Percentiles rank a stretch among this genome's conserved stretches.
Evolutionary conservation across 2,329 filamentous ascomycete genomes (phyloP).

Genomic region (Xylaria sp.): DNA sequence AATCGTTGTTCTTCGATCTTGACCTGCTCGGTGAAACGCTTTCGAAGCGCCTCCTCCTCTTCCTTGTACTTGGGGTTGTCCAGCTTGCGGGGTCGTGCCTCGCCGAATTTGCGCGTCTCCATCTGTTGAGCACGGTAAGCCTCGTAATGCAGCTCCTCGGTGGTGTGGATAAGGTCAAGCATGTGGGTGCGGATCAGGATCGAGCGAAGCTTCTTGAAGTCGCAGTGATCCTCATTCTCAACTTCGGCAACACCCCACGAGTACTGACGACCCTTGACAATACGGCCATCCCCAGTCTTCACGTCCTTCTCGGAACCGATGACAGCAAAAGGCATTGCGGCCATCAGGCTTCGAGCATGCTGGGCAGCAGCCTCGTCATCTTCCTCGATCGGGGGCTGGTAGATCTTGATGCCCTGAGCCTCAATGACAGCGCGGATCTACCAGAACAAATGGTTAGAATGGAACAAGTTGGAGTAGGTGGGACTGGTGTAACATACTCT

Average conservation of each 20-base stretch:
- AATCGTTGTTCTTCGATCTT: conserved; percentile 99
- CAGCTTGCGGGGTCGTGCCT: conserved; percentile 95
- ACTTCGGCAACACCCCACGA: conserved; percentile 99
- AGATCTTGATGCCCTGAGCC: conserved; percentile 99
- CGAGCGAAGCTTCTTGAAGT: conserved; percentile 99
- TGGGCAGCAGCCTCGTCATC: conserved; percentile 96
- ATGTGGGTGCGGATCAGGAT: conserved; percentile 99
- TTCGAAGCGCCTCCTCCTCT: conserved; percentile 96
- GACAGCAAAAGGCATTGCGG: conserved; percentile 97
- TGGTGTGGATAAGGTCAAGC: conserved; percentile 99
- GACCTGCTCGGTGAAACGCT: conserved; percentile 99
- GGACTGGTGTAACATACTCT: conserved; percentile 69
- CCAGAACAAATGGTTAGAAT: conserved; percentile 26
- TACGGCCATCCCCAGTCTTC: conserved; percentile 93
- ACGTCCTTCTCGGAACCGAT: conserved; percentile 99
- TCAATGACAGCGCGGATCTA: conserved; percentile 96
- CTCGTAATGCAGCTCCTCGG: conserved; percentile 99
- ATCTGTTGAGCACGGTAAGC: conserved; percentile 99
- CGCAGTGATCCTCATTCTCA: conserved; percentile 99
- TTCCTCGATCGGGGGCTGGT: conserved; percentile 96
- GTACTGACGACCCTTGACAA: conserved; percentile 99
- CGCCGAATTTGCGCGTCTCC: conserved; percentile 99
- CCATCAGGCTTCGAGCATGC: conserved; percentile 93
- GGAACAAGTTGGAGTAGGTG: background rate
- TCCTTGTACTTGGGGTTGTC: conserved; percentile 99